Evolutionary conservation across 1,284 basidiomycete genomes (phyloP).

Genomic region (Nidula niveotomentosa): DNA sequence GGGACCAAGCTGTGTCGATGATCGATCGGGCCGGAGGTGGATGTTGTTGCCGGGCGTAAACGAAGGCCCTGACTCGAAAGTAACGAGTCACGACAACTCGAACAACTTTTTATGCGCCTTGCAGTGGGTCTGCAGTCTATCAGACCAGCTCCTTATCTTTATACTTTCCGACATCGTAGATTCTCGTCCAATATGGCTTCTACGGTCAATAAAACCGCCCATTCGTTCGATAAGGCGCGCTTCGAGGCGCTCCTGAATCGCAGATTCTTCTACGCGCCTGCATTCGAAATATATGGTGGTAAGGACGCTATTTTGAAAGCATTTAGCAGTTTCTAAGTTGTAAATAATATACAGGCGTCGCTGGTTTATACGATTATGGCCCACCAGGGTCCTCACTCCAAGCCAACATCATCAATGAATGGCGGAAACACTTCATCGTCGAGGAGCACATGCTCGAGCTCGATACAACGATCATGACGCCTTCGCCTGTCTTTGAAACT

Average conservation of each 20-base stretch:
- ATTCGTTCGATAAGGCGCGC: slow-evolving; percentile 87
- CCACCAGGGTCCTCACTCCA: slow-evolving; percentile 95
- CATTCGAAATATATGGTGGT: slow-evolving; percentile 99
- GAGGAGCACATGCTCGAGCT: slow-evolving; percentile 99
- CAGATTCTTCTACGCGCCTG: slow-evolving; percentile 97
- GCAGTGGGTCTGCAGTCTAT: slow-evolving; percentile 18
- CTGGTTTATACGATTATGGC: slow-evolving; percentile 95
- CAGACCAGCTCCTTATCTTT: slow-evolving; percentile 22
- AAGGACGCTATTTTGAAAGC: slow-evolving; percentile 7
- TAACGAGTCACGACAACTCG: slow-evolving; percentile 3
- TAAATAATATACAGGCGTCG: slow-evolving; percentile 63
- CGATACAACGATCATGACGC: slow-evolving; percentile 98
- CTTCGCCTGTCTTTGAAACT: slow-evolving; percentile 93
- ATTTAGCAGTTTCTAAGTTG: too few species aligned
- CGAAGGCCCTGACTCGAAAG: neutral
- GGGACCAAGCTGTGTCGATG: too few species aligned
- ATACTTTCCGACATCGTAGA: slow-evolving; percentile 20
- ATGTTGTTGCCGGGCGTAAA: too few species aligned
- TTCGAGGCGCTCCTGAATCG: slow-evolving; percentile 89
- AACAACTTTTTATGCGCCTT: slow-evolving; percentile 24
- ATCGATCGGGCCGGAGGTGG: too few species aligned
- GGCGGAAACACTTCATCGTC: slow-evolving; percentile 98
- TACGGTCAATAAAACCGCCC: slow-evolving; percentile 79
- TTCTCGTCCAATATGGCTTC: slow-evolving; percentile 29
- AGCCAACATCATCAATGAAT: slow-evolving; percentile 96